Conservation (phyloP, 2,329 filamentous ascomycete genomes). For the Calonectria hongkongensis region DNA sequence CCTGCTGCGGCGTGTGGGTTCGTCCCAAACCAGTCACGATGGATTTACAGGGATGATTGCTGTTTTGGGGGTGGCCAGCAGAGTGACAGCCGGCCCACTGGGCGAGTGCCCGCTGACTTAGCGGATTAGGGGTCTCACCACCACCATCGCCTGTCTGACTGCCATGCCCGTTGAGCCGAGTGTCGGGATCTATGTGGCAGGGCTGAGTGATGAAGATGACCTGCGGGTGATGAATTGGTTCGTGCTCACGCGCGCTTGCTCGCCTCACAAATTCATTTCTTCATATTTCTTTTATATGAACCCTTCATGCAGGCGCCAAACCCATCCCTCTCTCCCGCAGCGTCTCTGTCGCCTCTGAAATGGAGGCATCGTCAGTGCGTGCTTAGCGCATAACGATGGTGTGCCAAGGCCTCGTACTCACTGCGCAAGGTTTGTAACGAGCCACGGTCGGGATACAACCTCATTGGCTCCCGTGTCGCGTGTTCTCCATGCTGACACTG, state of each 20-base stretch:
- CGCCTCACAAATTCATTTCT: not conserved
- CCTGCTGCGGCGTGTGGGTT: constrained; percentile 18
- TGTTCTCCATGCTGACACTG: constrained; percentile 18
- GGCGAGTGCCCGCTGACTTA: constrained; percentile 24
- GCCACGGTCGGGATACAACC: constrained; percentile 4
- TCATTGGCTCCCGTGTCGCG: constrained; percentile 5
- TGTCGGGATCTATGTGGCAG: not conserved
- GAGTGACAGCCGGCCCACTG: constrained; percentile 8
- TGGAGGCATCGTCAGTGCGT: constrained; percentile 5
- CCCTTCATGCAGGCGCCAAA: not conserved
- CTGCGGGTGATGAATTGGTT: not conserved
- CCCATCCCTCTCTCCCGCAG: not conserved
- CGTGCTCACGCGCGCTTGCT: not conserved
- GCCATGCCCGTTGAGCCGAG: not conserved
- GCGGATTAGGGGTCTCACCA: constrained; percentile 10
- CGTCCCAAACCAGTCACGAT: constrained; percentile 16
- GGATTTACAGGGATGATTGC: constrained; percentile 9
- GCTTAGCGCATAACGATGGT: constrained; percentile 10
- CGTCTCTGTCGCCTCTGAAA: constrained; percentile 4
- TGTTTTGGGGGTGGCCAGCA: not conserved
- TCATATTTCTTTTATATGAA: too few relatives aligned
- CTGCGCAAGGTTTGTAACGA: constrained; percentile 11
- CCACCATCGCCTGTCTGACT: not conserved
- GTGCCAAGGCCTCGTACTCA: constrained; percentile 26
- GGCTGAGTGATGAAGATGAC: not conserved